Base-by-base conservation (phyloP, 305 asterid genomes). In the Plantago lanceolata region DNA sequence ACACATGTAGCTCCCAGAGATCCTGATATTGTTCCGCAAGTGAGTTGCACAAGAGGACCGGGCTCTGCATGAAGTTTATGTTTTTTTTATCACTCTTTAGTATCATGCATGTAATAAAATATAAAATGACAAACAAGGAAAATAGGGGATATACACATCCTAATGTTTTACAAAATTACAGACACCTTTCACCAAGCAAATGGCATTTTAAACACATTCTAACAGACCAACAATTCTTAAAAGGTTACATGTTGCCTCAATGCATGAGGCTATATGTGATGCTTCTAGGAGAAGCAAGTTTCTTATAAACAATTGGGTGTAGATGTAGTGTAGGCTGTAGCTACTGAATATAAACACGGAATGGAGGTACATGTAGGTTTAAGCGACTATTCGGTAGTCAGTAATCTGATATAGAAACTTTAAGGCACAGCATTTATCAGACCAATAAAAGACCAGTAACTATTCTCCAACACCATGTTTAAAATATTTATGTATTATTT, bases 1-100 rank as follows among this genome's bases (percentile, higher is more conserved):
- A 90, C 99, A 63, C 96, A 89, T 1, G 95, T 86, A 44, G 99
- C 99, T 70, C 97, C 99, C 55, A 90, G 84, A 5, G 96, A 90
- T 72, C 97, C 96, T 0, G 99, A 90, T 49, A 90, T 68, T 45
- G 95, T 88, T 70, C 99, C 99, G 63, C 97, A 94, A 55, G 95
- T 80, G 52, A 94, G 84, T 74, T 90, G 99, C 81, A 86, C 85
- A 21, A 86, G 83, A 56, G 96, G 87, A 55, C 99, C 97, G 45
- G 97, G 96, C 73, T 90, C 97, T 90, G 93, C 81, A 73, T 28
- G 67, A 63, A 57, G 73, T 55, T 61, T 56, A 56, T 67, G 68
- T 19, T 26, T 19, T 19, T 15, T 55, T 6, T 15, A n/a, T 20
- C 17, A 20, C 66, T 53, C 68, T 21, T 59, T 15, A 61, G 59